Base-by-base conservation (phyloP, 2,329 filamentous ascomycete species). In the Nemania serpens region DNA sequence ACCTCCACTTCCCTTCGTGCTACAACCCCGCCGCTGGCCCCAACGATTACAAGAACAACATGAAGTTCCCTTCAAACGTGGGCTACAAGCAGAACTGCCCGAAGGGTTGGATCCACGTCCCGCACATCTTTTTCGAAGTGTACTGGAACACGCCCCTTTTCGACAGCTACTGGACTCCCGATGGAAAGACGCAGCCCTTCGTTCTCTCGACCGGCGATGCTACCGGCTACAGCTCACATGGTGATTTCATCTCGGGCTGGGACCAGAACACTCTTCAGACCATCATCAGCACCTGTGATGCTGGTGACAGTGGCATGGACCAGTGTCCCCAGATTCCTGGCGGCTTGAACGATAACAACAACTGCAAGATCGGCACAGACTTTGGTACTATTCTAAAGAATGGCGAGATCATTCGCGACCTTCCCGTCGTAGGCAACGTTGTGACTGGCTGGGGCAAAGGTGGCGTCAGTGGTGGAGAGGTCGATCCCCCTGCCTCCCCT, bases 221-320 rank as follows among this genome's bases (percentile, higher is more conserved):
- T 18, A 90, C 89, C 11, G 90, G 89, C 58, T 91, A 84, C 77
- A 85, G 85, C 68, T 82, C 83, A 62, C 89, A 92, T 75, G 88
- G 82, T 49, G 89, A 93, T 74, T 92, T 93, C 77, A 75, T 90
- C 66, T 85, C 89, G 64, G 89, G 84, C 15, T 93, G 90, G 90
- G 85, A 92, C 66, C 79, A 84, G 63, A 74, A 78, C 29, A 80
- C 82, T 47, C 85, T 91, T 51, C 86, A 89, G 74, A 79, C 83
- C 62, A 88, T 90, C 65, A 86, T 91, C 66, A 81, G 89, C 71
- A 84, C 79, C 52, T 91, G 90, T 78, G 78, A 87, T 68, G 83
- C 82, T 47, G 82, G 85, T 50, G 82, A 82, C 59, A 65, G 71
- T 6, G 85, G 84, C 51, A 87, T 91, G 78, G 83, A 88, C 64